phyloP scores from a whole-genome alignment of 176 grass and related monocot genomes.

The Guadua angustifolia region DNA sequence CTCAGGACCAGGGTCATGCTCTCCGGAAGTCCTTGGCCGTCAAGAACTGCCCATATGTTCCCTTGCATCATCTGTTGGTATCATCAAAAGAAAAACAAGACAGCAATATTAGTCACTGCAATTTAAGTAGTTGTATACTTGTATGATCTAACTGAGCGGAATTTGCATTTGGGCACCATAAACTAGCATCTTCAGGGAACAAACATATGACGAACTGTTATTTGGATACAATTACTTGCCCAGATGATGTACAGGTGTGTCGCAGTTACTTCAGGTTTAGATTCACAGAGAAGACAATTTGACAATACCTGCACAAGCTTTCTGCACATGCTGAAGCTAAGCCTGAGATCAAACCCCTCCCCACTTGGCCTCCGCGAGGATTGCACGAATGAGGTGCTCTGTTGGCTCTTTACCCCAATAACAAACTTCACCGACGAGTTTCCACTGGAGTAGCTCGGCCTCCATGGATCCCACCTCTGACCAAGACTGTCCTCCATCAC shows the following conservation, averaged over 20 bases:
- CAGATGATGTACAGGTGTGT: not conserved
- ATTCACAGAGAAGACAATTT: not conserved
- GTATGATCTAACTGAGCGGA: not conserved
- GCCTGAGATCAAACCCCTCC: conserved; percentile 64
- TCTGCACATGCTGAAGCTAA: conserved; percentile 84
- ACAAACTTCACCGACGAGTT: conserved; percentile 62
- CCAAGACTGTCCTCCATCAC: conserved; percentile 37
- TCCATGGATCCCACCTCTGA: conserved; percentile 68
- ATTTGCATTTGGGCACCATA: not conserved
- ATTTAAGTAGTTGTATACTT: not conserved
- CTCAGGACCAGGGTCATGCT: conserved; percentile 80
- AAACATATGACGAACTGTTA: not conserved
- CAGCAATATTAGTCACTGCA: not conserved
- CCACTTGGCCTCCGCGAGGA: conserved; percentile 35
- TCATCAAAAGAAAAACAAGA: not conserved
- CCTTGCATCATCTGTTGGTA: conserved; percentile 80
- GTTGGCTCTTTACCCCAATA: conserved; percentile 55
- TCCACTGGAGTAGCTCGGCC: conserved; percentile 51
- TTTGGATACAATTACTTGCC: too few relatives aligned
- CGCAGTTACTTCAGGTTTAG: not conserved
- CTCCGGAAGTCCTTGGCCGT: conserved; percentile 56
- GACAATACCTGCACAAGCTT: conserved; percentile 76
- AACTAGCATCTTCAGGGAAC: not conserved
- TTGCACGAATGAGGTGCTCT: conserved; percentile 12
- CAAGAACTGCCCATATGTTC: conserved; percentile 77